phyloP scores from a whole-genome alignment of 352 stramenopile genomes.

The Globisporangium recalcitrans region DNA sequence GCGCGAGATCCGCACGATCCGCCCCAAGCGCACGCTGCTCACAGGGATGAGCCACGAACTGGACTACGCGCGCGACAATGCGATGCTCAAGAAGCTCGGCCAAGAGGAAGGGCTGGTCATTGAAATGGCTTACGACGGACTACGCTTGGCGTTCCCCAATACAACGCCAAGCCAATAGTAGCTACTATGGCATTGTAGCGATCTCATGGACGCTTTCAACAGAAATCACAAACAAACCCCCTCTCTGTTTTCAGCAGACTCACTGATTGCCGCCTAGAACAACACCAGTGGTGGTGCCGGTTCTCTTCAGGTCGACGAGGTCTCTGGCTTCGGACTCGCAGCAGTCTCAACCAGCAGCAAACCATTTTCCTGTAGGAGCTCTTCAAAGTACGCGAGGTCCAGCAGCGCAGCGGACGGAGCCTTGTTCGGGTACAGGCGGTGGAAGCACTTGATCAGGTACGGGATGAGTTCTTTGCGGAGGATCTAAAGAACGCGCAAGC shows the following conservation, averaged over 20 bases:
- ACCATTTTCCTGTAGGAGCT: constrained; percentile 34
- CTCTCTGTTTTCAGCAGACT: background rate
- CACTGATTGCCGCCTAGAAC: background rate
- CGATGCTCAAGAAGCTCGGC: constrained; percentile 38
- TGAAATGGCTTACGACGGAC: constrained; percentile 81
- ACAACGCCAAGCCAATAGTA: constrained; percentile 25
- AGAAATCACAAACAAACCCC: background rate
- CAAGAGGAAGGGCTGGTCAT: constrained; percentile 55
- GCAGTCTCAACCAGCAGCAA: constrained; percentile 27
- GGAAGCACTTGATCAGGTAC: constrained; percentile 71
- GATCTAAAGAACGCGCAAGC: constrained; percentile 25
- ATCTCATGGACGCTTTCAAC: background rate
- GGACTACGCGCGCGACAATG: constrained; percentile 58
- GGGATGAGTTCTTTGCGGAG: constrained; percentile 51
- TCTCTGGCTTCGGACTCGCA: background rate
- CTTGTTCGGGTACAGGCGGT: constrained; percentile 48
- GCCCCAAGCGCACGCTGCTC: constrained; percentile 66
- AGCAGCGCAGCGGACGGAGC: constrained; percentile 21
- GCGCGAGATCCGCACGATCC: constrained; percentile 51
- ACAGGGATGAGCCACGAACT: constrained; percentile 87
- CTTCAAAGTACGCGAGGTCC: constrained; percentile 26
- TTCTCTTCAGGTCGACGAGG: background rate
- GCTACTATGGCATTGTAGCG: constrained; percentile 34
- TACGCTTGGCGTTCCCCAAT: constrained; percentile 45
- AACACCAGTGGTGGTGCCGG: background rate